Percentiles rank a stretch among this genome's conserved stretches.
These are phyloP conservation scores for Adansonia madagascariensis DNA, from an alignment of 441 rosid species.

Conservation along the genomic window DNA sequence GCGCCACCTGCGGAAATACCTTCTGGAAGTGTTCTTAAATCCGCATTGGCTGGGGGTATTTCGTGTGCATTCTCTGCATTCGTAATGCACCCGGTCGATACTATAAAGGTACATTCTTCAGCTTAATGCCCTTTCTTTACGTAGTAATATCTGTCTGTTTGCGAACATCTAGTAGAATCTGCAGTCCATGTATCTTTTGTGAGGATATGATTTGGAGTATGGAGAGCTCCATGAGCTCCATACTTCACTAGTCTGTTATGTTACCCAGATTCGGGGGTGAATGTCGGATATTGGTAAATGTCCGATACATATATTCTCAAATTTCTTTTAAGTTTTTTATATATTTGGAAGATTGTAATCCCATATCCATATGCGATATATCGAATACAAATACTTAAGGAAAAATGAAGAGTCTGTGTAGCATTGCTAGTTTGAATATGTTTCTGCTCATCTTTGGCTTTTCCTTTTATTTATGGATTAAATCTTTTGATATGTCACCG, in stretches of 20 bases:
- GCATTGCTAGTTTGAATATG: no score
- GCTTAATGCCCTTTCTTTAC: conserved; percentile 22
- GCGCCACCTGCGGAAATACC: conserved; percentile 88
- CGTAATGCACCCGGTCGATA: conserved; percentile 88
- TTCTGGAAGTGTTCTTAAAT: conserved; percentile 85
- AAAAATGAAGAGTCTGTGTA: no score
- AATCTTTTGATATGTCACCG: background rate
- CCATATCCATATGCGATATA: no score
- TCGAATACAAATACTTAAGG: no score
- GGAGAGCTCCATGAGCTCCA: no score
- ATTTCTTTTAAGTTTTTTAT: no score
- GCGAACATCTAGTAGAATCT: background rate
- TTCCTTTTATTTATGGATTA: background rate
- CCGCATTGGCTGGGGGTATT: conserved; percentile 98
- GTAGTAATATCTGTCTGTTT: background rate
- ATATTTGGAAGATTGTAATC: no score
- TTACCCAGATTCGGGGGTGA: no score
- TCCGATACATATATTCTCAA: no score
- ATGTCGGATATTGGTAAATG: no score
- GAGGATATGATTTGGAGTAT: background rate
- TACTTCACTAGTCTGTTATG: background rate
- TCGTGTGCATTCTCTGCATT: conserved; percentile 88
- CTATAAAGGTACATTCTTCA: conserved; percentile 70
- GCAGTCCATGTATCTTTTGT: no score
- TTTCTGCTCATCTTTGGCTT: background rate